phyloP scores from a whole-genome alignment of 495 filamentous ascomycete species.

The Penicillium pulvis region DNA sequence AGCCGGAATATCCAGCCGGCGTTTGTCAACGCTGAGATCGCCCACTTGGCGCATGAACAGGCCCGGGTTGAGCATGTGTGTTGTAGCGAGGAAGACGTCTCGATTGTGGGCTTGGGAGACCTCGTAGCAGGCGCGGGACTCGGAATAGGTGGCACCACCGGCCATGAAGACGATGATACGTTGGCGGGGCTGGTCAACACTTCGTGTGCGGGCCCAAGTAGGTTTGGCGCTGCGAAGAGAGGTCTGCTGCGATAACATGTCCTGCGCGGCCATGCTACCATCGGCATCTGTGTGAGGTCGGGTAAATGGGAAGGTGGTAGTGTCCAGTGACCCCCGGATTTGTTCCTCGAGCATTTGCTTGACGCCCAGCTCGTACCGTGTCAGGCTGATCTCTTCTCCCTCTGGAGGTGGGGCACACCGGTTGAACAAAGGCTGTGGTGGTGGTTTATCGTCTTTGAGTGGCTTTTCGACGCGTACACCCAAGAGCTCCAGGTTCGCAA shows the following conservation, averaged over 20 bases:
- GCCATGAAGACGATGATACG: conserved; percentile 95
- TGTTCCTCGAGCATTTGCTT: conserved; percentile 73
- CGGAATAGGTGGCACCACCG: conserved; percentile 90
- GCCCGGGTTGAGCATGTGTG: conserved; percentile 83
- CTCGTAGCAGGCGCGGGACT: conserved; percentile 88
- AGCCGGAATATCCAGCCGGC: conserved; percentile 74
- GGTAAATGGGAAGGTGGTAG: conserved; percentile 73
- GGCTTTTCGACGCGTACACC: conserved; percentile 73
- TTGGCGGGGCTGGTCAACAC: conserved; percentile 79
- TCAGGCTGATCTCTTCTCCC: conserved; percentile 55
- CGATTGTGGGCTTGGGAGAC: conserved; percentile 66
- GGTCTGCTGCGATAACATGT: conserved; percentile 60
- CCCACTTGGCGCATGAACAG: conserved; percentile 81
- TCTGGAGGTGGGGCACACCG: conserved; percentile 53
- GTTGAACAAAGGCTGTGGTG: conserved; percentile 66
- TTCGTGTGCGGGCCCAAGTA: conserved; percentile 86
- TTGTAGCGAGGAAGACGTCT: conserved; percentile 89
- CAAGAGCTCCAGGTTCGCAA: conserved; percentile 79
- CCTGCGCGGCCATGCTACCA: conserved; percentile 52
- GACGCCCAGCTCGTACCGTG: conserved; percentile 53
- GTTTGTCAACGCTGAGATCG: conserved; percentile 72
- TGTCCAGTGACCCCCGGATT: conserved; percentile 56
- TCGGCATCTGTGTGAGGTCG: conserved; percentile 72
- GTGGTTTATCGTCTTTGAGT: conserved; percentile 73
- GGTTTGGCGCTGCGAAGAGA: conserved; percentile 89